These are phyloP conservation scores for Hypoxylon fragiforme DNA, from an alignment of 495 filamentous ascomycete species.

Conservation along the genomic window DNA sequence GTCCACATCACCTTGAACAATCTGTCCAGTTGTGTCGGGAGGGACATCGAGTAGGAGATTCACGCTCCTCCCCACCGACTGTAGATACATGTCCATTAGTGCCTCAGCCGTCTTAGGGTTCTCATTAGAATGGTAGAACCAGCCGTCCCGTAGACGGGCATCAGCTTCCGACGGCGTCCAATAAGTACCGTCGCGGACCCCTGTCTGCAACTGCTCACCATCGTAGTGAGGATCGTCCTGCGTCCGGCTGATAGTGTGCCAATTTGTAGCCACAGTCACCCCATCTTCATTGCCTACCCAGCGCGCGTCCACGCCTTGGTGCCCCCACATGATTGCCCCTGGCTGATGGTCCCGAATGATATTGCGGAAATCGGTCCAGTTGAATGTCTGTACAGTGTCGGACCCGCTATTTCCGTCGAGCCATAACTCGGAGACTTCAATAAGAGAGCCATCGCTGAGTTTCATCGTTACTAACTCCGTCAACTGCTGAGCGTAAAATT, in stretches of 20 bases:
- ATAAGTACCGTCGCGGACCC: conserved; percentile 31
- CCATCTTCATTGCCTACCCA: conserved; percentile 39
- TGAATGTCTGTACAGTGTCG: conserved; percentile 33
- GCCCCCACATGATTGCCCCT: conserved; percentile 37
- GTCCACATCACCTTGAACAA: conserved; percentile 26
- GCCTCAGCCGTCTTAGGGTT: conserved; percentile 27
- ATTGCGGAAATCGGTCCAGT: conserved; percentile 34
- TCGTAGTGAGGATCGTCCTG: conserved; percentile 32
- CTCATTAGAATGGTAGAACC: conserved; percentile 36
- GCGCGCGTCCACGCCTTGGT: conserved; percentile 35
- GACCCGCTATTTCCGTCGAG: conserved; percentile 36
- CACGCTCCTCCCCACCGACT: conserved; percentile 34
- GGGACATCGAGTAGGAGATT: conserved; percentile 37
- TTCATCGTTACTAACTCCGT: conserved; percentile 32
- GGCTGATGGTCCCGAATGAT: conserved; percentile 34
- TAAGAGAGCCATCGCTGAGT: conserved; percentile 19
- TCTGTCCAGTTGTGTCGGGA: conserved; percentile 32
- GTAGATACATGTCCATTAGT: conserved; percentile 34
- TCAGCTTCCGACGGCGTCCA: conserved; percentile 37
- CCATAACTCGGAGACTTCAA: conserved; percentile 33
- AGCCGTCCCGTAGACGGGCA: conserved; percentile 32
- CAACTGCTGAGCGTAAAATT: conserved; percentile 30
- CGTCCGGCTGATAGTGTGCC: conserved; percentile 35
- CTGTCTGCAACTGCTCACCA: conserved; percentile 26
- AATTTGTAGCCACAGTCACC: conserved; percentile 32